Evolutionary conservation across 1,284 basidiomycete genomes (phyloP).

Genomic region (Pseudozyma tsukubaensis): DNA sequence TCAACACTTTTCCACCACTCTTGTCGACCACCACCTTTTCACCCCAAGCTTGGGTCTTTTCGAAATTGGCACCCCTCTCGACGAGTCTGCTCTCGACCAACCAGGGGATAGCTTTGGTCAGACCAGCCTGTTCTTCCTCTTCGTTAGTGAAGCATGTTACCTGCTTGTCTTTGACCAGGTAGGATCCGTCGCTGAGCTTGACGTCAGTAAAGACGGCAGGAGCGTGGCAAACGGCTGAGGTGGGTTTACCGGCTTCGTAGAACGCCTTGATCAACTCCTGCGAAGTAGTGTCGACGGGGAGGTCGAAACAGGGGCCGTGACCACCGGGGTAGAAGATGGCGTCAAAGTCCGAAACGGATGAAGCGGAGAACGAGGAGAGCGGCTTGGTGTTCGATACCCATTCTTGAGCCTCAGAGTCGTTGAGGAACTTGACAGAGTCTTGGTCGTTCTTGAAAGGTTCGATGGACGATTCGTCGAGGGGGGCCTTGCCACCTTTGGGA

Average conservation of each 20-base stretch:
- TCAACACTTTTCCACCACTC: constrained; percentile 33
- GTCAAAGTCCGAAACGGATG: constrained; percentile 73
- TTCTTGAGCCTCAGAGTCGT: constrained; percentile 73
- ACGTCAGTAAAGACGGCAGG: constrained; percentile 59
- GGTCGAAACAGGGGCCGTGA: constrained; percentile 66
- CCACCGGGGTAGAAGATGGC: constrained; percentile 83
- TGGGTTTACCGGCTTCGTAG: constrained; percentile 56
- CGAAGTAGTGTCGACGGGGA: constrained; percentile 51
- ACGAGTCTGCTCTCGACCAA: constrained; percentile 76
- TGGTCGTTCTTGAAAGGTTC: constrained; percentile 74
- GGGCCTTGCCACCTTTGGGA: constrained; percentile 79
- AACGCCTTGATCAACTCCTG: constrained; percentile 53
- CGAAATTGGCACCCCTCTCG: constrained; percentile 76
- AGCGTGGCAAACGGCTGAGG: constrained; percentile 60
- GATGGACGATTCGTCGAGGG: constrained; percentile 76
- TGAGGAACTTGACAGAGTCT: constrained; percentile 76
- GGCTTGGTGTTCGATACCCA: constrained; percentile 75
- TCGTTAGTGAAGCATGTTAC: constrained; percentile 79
- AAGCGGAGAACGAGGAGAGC: constrained; percentile 75
- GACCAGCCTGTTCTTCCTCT: constrained; percentile 74
- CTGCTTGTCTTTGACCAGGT: constrained; percentile 73
- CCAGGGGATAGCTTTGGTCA: constrained; percentile 75
- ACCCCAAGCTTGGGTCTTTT: constrained; percentile 73
- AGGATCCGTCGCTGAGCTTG: constrained; percentile 56
- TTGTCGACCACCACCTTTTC: constrained; percentile 71